Evolutionary conservation across 352 stramenopile species (phyloP), one percentile per base, ranked within the genome.

Genomic region (Aphanomyces cochlioides): DNA sequence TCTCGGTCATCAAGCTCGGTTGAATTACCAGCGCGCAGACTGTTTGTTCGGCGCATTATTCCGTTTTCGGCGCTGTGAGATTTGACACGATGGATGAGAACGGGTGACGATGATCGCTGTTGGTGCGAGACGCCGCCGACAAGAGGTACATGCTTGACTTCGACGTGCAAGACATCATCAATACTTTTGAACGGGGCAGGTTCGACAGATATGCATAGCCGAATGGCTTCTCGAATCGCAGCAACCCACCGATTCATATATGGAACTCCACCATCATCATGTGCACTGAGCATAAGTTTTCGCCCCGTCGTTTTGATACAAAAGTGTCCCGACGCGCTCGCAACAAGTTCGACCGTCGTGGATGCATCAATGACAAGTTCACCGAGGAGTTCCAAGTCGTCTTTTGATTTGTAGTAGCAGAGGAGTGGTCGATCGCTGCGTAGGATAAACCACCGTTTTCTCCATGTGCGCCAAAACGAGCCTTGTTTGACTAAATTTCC

Each of bases 401-500:
- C 75, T 5, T 79, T 73, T 5, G 85, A 92, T 53, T 82, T 83
- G 75, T 93, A 95, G 75, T 95, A 95, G 69, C 81, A 82, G 3
- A 95, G 69, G 50, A 93, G 75, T 5, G 84, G 84, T 3, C 87
- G 63, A 47, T 95, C 87, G 13, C 84, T 74, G 12, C 87, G 84
- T 63, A 95, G 56, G 61, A 95, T 91, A 57, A 95, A 95, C 66
- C 90, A 95, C 19, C 87, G 78, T 1, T 82, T 81, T 50, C 82
- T 77, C 87, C 87, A 95, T 5, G 82, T 91, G 72, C 92, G 92
- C 87, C 87, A 95, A 77, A 93, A 95, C 38, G 87, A 95, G 17
- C 87, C 87, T 43, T 91, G 84, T 68, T 95, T 95, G 54, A 92
- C 78, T 40, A 95, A 73, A 64, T 92, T 92, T 5, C 87, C 87